phyloP scores from a whole-genome alignment of 2,329 filamentous ascomycete genomes.

The Plenodomus lindquistii region DNA sequence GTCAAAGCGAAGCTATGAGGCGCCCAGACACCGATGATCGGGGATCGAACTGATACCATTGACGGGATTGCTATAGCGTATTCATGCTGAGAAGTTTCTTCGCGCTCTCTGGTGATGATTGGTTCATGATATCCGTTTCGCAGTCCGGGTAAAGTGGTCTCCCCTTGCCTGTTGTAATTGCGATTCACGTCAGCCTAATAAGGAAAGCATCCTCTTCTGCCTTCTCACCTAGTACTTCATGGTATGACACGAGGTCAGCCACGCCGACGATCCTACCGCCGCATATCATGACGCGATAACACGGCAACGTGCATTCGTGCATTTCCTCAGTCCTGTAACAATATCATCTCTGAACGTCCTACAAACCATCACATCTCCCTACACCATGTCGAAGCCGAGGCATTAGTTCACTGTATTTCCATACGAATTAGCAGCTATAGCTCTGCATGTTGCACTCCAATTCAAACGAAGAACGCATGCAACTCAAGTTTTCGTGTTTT shows the following conservation, averaged over 20 bases:
- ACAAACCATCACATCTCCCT: not conserved
- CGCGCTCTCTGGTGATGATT: not conserved
- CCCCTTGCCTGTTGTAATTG: not conserved
- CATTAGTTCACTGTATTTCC: too few relatives aligned
- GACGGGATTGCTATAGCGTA: not conserved
- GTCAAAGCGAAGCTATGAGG: constrained; percentile 47
- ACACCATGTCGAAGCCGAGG: too few relatives aligned
- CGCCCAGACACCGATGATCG: not conserved
- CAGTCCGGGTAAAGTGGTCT: not conserved
- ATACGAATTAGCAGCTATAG: too few relatives aligned
- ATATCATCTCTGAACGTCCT: too few relatives aligned
- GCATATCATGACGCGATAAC: too few relatives aligned
- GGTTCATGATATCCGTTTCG: not conserved
- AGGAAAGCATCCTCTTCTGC: not conserved
- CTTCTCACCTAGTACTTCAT: not conserved
- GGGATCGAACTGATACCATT: too few relatives aligned
- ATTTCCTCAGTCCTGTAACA: too few relatives aligned
- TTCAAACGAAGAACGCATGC: too few relatives aligned
- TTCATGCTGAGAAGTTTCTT: not conserved
- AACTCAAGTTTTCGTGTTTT: too few relatives aligned
- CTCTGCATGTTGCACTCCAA: too few relatives aligned
- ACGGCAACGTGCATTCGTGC: too few relatives aligned
- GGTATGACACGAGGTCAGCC: not conserved
- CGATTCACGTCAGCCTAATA: not conserved
- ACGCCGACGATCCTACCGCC: too few relatives aligned